Evolutionary conservation across 148 eudicot genomes (phyloP), one percentile per base, ranked within the genome.

Genomic region (Rheum nobile): DNA sequence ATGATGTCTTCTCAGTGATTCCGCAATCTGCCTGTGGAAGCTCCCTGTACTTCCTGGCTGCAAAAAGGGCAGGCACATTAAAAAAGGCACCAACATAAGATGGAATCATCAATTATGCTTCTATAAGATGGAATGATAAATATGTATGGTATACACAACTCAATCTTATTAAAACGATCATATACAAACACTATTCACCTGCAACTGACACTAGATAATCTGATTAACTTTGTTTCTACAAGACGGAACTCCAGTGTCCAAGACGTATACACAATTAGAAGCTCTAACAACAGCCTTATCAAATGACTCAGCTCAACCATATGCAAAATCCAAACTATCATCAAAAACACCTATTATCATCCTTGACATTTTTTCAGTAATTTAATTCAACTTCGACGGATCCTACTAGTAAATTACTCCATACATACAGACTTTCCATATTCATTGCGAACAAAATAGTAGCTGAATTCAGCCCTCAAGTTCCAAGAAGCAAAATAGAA

Each of bases 21-120:
- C 88, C n/a, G 84, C 85, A 83, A 86, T 77, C 72, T 89, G 80
- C 75, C 89, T 84, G 85, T 82, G 86, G 79, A 85, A 84, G 75
- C 83, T 84, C 70, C 86, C 80, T 11, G 80, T 71, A 74, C 82
- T 86, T 46, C 28, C 82, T 69, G 81, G 84, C 93, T 90, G 86
- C 55, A 43, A 75, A 6, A 65, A 31, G 8, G 6, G 22, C 14
- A 63, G 69, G 21, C 21, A 16, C 69, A 63, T 29, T 57, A 8
- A 9, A 57, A 26, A 24, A 8, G 32, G 8, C 11, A 63, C 11
- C 7, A 6, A n/a, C 41, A 17, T 65, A 61, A 61, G 67, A 61
- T 13, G 10, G 19, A 21, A 32, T 14, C 0, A 31, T 13, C 41
- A 17, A 16, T 65, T 65, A 1, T 17, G 3, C 32, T 31, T 65